Conservation (phyloP, 768 basidiomycete species). For the Boletus insuetus region DNA sequence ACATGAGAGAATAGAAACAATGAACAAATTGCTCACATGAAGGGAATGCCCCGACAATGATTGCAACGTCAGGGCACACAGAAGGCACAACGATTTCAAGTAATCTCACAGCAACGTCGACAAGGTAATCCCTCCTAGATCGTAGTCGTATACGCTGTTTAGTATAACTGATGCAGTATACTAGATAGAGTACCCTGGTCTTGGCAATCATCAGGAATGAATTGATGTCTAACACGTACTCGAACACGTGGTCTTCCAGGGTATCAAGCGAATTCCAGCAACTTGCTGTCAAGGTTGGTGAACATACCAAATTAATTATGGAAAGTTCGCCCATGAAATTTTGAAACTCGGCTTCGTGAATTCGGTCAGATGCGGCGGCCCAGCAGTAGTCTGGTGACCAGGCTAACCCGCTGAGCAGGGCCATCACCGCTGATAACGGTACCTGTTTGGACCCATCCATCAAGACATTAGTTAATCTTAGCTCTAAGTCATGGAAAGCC, state of each 20-base stretch:
- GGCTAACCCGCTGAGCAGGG: no score
- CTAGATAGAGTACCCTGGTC: not conserved
- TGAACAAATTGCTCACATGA: not conserved
- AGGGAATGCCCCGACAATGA: not conserved
- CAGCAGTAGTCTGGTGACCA: no score
- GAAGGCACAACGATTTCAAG: not conserved
- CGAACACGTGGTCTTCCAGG: constrained; percentile 29
- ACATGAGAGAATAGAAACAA: no score
- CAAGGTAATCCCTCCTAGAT: not conserved
- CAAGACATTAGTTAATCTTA: no score
- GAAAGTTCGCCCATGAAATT: no score
- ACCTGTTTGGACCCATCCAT: no score
- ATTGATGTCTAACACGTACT: constrained; percentile 12
- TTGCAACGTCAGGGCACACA: not conserved
- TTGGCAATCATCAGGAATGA: not conserved
- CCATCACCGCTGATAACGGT: no score
- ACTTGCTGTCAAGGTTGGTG: no score
- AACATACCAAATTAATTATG: no score
- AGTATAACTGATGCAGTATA: constrained; percentile 2
- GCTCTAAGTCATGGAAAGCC: no score
- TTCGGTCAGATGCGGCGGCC: no score
- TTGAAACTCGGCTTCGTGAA: no score
- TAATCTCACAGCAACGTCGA: not conserved
- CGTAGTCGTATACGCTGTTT: constrained; percentile 9
- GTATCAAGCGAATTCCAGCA: constrained; percentile 10